Conservation (phyloP, 495 filamentous ascomycete genomes). For the Mytilinidion resinicola region DNA sequence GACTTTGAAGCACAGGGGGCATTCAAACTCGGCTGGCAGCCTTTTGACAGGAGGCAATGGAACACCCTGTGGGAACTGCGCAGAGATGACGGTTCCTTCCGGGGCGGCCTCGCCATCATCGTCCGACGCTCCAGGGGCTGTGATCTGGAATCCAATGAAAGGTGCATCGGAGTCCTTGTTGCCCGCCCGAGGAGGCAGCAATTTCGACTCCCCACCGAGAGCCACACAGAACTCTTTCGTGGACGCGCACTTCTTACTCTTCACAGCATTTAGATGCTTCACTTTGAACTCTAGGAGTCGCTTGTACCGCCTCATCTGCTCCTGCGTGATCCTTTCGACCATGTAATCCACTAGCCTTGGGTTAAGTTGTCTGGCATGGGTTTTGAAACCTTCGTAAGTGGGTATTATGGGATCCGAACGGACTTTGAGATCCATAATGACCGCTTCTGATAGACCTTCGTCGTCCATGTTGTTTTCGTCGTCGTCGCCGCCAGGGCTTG, state of each 20-base stretch:
- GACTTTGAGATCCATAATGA: constrained; percentile 39
- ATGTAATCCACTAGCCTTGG: constrained; percentile 62
- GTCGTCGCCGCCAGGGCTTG: constrained; percentile 48
- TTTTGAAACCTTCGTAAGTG: constrained; percentile 68
- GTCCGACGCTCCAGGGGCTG: constrained; percentile 41
- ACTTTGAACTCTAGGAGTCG: constrained; percentile 64
- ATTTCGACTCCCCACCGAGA: constrained; percentile 53
- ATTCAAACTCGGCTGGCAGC: constrained; percentile 88
- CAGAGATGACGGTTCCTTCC: constrained; percentile 61
- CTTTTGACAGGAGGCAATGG: constrained; percentile 72
- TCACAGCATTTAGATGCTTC: constrained; percentile 58
- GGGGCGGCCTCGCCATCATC: constrained; percentile 56
- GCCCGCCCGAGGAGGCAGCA: constrained; percentile 41
- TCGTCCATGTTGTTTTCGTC: constrained; percentile 43
- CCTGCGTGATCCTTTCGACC: constrained; percentile 74
- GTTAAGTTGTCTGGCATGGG: constrained; percentile 66
- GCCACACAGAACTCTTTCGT: constrained; percentile 54
- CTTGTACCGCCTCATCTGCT: constrained; percentile 75
- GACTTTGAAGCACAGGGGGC: constrained; percentile 79
- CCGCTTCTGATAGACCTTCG: constrained; percentile 24
- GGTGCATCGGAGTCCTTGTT: constrained; percentile 35
- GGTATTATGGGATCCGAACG: constrained; percentile 52
- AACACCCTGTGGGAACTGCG: constrained; percentile 73
- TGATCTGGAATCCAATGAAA: constrained; percentile 47
- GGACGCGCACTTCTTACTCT: constrained; percentile 50